Evolutionary conservation across 768 basidiomycete genomes (phyloP), one percentile per base, ranked within the genome.

Genomic region (Russula abietina): DNA sequence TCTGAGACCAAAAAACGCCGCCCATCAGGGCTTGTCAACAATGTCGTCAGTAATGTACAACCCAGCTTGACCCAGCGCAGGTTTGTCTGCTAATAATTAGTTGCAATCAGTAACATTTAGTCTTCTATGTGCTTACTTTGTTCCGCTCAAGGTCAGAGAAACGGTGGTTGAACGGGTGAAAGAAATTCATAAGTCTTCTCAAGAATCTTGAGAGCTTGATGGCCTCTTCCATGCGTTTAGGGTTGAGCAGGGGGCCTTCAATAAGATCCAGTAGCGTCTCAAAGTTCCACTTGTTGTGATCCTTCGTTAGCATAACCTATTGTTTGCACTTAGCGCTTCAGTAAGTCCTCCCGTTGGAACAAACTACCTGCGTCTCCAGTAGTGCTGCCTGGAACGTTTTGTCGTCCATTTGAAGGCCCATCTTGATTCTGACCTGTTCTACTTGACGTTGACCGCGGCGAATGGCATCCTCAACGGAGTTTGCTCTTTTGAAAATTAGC

Each of bases 381-480:
- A 99, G 77, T 45, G 80, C 82, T 4, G 86, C 78, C 70, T 95
- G 92, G 74, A 98, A 99, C 4, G 88, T 83, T 72, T 81, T 87
- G 73, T 98, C 97, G 71, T 99, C 97, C 84, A 98, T 91, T 75
- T 93, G 90, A 82, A 97, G 85, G 63, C 88, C 89, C 71, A 89
- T 81, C 71, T 93, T 92, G 58, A 97, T 79, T 73, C 91, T 94
- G 28, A 84, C 87, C 69, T 93, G 90, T 69, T 97, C 93, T 2
- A 95, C 88, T 68, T 93, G 92, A 64, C 91, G 80, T 73, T 97
- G 95, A 14, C 91, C 91, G 51, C 93, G 82, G 33, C 90, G 83
- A 36, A 95, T 81, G 2, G 90, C 82, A 69, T 98, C 96, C 70
- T 95, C 92, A 1, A 89, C 79, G 33, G 86, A 91, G 69, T 88